Percentiles rank a stretch among this genome's conserved stretches.
phyloP scores from a whole-genome alignment of 2,329 filamentous ascomycete species.

The Phaeosphaeria sp. region DNA sequence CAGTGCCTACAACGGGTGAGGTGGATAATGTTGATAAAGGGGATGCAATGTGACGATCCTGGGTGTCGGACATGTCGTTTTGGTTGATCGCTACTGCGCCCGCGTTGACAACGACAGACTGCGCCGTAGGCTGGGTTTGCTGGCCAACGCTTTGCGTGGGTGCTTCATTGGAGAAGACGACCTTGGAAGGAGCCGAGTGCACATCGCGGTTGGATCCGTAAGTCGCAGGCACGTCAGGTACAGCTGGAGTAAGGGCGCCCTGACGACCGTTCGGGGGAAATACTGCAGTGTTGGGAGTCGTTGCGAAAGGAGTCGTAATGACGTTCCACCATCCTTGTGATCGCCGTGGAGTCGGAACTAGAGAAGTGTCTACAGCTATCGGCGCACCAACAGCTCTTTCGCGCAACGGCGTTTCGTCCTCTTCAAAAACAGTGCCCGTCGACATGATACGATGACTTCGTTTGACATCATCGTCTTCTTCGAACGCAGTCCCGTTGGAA shows the following conservation, averaged over 20 bases:
- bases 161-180: neutral
- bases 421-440: conserved; percentile 73
- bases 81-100: neutral
- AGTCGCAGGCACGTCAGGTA: conserved; percentile 41
- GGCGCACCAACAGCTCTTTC: conserved; percentile 38
- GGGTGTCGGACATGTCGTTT: conserved; percentile 12
- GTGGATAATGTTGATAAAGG: conserved; percentile 38
- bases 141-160: neutral
- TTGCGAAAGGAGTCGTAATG: conserved; percentile 71
- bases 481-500: conserved; percentile 49
- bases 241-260: conserved; percentile 35
- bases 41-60: conserved; percentile 24
- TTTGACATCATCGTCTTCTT: conserved; percentile 57
- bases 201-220: conserved; percentile 22
- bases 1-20: conserved; percentile 40
- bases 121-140: neutral
- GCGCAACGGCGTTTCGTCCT: conserved; percentile 60
- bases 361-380: conserved; percentile 44
- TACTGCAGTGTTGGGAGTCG: conserved; percentile 45
- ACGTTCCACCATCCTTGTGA: conserved; percentile 81
- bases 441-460: conserved; percentile 55
- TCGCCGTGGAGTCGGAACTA: conserved; percentile 60
- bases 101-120: neutral
- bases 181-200: neutral
- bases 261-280: conserved; percentile 38